phyloP scores from a whole-genome alignment of 2,329 filamentous ascomycete genomes.

The Huntiella bhutanensis region DNA sequence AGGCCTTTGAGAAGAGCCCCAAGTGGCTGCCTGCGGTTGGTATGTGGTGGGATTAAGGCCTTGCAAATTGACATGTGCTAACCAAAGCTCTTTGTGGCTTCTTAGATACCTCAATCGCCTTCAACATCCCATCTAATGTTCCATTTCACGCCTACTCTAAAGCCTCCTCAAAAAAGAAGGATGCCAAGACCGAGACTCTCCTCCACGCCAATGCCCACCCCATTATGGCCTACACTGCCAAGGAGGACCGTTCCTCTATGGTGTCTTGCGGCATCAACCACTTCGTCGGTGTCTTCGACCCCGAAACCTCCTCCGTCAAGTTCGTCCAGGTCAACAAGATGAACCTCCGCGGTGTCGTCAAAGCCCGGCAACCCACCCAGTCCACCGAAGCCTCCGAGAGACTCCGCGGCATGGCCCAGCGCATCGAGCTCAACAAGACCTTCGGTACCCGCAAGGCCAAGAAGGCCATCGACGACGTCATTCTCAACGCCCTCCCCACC shows the following conservation, averaged over 20 bases:
- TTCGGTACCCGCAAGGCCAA: slow-evolving; percentile 77
- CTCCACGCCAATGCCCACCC: slow-evolving; percentile 38
- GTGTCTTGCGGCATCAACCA: slow-evolving; percentile 31
- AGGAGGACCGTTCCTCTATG: slow-evolving; percentile 18
- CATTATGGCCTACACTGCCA: slow-evolving; percentile 39
- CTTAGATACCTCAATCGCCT: slow-evolving; percentile 20
- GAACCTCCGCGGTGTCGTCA: slow-evolving; percentile 37
- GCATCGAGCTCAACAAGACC: slow-evolving; percentile 51
- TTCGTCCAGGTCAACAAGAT: slow-evolving; percentile 47
- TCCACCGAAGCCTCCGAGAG: slow-evolving; percentile 24
- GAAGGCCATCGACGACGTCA: slow-evolving; percentile 51
- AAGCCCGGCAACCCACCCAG: slow-evolving; percentile 29
- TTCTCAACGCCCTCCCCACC: slow-evolving; percentile 49
- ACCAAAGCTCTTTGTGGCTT: too few species aligned
- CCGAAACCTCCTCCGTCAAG: slow-evolving; percentile 36
- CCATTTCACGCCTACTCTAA: slow-evolving; percentile 32
- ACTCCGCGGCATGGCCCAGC: slow-evolving; percentile 35
- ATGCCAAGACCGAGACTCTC: slow-evolving; percentile 29
- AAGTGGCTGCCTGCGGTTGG: slow-evolving; percentile 10
- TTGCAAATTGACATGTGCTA: too few species aligned
- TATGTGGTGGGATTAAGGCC: not conserved
- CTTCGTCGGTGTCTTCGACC: slow-evolving; percentile 47
- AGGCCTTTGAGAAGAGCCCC: not conserved
- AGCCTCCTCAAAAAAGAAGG: slow-evolving; percentile 18
- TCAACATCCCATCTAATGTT: slow-evolving; percentile 19